Conservation (phyloP, 2,329 filamentous ascomycete species). For the Fusarium torreyae region DNA sequence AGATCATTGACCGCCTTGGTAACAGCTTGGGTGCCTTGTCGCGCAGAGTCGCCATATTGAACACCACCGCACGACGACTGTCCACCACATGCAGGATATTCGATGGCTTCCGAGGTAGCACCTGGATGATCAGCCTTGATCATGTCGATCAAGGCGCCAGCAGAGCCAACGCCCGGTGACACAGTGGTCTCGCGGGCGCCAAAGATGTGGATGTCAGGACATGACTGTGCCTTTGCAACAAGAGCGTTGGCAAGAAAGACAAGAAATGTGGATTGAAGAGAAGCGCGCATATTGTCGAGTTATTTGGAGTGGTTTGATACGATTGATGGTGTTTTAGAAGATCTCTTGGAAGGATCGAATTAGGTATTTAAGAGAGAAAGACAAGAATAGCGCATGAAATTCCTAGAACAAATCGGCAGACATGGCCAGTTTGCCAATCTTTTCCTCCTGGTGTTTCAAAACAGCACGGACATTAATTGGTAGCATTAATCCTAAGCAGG, state of each 20-base stretch:
- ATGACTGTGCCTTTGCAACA: slow-evolving; percentile 45
- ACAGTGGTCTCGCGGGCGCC: slow-evolving; percentile 66
- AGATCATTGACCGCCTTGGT: slow-evolving; percentile 72
- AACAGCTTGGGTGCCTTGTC: slow-evolving; percentile 71
- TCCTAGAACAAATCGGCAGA: background rate
- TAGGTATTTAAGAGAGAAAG: background rate
- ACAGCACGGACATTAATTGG: background rate
- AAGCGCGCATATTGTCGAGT: slow-evolving; percentile 27
- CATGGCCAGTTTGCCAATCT: background rate
- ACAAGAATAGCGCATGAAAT: slow-evolving; percentile 10
- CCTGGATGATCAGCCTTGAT: slow-evolving; percentile 64
- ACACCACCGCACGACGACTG: slow-evolving; percentile 70
- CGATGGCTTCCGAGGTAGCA: slow-evolving; percentile 68
- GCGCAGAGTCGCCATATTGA: slow-evolving; percentile 72
- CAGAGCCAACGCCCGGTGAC: slow-evolving; percentile 66
- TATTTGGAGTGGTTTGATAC: background rate
- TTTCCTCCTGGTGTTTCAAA: slow-evolving; percentile 10
- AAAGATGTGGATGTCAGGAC: slow-evolving; percentile 62
- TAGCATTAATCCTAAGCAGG: background rate
- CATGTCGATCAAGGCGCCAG: slow-evolving; percentile 65
- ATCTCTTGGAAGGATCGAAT: background rate
- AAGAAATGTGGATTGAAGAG: slow-evolving; percentile 19
- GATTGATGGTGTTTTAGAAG: background rate
- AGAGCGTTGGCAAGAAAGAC: slow-evolving; percentile 23
- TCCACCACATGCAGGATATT: slow-evolving; percentile 75